phyloP scores from a whole-genome alignment of 768 basidiomycete species.

The Leccinum broughii region DNA sequence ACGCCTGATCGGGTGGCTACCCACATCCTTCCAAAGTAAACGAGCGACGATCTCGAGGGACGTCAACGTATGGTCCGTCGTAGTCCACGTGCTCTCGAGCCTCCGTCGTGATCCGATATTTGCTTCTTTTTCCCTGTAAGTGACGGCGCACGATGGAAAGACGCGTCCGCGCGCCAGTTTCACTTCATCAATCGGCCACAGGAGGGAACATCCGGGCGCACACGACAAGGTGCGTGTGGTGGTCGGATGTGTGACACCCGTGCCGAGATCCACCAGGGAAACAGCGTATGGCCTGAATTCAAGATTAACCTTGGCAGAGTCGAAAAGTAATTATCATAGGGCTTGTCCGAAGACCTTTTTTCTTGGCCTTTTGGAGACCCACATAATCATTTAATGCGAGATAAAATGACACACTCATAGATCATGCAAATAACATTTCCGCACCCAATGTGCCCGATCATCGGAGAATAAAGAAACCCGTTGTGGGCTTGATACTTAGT shows the following conservation, averaged over 20 bases:
- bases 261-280: slow-evolving; percentile 18
- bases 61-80: slow-evolving; percentile 8
- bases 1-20: slow-evolving; percentile 19
- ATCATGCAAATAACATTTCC: slow-evolving; percentile 17
- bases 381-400: slow-evolving; percentile 23
- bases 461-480: slow-evolving; percentile 18
- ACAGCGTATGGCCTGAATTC: slow-evolving; percentile 5
- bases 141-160: background rate
- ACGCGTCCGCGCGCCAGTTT: background rate
- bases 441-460: slow-evolving; percentile 18
- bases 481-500: slow-evolving; percentile 3
- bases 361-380: slow-evolving; percentile 5
- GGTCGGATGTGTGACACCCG: background rate
- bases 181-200: background rate
- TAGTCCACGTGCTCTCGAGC: slow-evolving; percentile 1
- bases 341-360: slow-evolving; percentile 16
- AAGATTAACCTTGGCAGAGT: slow-evolving; percentile 29
- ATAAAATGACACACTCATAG: slow-evolving; percentile 22
- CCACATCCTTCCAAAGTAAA: slow-evolving; percentile 26
- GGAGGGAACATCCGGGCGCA: background rate
- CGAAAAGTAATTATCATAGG: slow-evolving; percentile 12
- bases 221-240: background rate
- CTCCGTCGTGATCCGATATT: slow-evolving; percentile 10
- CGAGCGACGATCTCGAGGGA: slow-evolving; percentile 16
- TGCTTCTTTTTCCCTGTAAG: slow-evolving; percentile 9